Conservation (phyloP, 148 eudicot species). For the Bassia scoparia region DNA sequence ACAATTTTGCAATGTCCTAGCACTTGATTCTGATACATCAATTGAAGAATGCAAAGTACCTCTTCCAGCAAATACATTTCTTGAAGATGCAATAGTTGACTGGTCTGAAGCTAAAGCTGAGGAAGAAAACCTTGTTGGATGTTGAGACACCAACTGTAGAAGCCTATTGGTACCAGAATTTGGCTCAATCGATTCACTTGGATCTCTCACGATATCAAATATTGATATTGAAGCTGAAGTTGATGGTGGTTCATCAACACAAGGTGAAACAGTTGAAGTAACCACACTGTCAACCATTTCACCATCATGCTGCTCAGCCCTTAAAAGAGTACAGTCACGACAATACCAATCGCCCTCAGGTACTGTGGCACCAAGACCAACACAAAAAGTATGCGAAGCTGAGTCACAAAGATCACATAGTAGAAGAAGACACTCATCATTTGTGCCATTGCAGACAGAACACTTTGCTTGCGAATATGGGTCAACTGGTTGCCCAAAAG, state of each 20-base stretch:
- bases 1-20: slow-evolving; percentile 56
- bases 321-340: slow-evolving; percentile 55
- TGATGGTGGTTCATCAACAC: slow-evolving; percentile 12
- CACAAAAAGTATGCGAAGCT: slow-evolving; percentile 72
- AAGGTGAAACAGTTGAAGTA: slow-evolving; percentile 16
- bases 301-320: slow-evolving; percentile 46
- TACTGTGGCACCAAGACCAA: slow-evolving; percentile 76
- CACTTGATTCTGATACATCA: slow-evolving; percentile 31
- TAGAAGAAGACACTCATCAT: slow-evolving; percentile 62
- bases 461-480: slow-evolving; percentile 57
- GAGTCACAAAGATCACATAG: slow-evolving; percentile 88
- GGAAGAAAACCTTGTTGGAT: slow-evolving; percentile 20
- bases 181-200: slow-evolving; percentile 34
- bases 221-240: slow-evolving; percentile 37
- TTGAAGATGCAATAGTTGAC: slow-evolving; percentile 8
- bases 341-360: slow-evolving; percentile 98
- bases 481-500: slow-evolving; percentile 50
- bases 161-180: slow-evolving; percentile 35
- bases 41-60: slow-evolving; percentile 3
- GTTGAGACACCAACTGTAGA: slow-evolving; percentile 18
- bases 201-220: slow-evolving; percentile 55
- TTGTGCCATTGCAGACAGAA: slow-evolving; percentile 40
- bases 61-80: slow-evolving; percentile 15
- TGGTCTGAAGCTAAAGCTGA: slow-evolving; percentile 22
- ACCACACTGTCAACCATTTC: slow-evolving; percentile 25